Conservation (phyloP, 768 basidiomycete species). For the Cubamyces lactineus region DNA sequence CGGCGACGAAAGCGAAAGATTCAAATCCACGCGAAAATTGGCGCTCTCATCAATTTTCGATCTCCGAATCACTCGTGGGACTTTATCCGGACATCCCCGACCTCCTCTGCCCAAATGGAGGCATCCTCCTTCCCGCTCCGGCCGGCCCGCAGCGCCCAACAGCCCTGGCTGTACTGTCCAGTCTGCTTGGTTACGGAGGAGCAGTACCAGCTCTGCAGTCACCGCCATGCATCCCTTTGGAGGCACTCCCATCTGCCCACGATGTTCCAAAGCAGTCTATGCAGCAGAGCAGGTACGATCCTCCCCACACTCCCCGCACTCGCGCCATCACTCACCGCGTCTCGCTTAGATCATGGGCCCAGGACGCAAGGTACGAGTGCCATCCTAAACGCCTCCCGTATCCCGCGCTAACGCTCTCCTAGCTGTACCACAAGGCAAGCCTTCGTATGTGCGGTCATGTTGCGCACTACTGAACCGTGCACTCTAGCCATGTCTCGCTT, state of each 20-base stretch:
- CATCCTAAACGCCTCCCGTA: constrained; percentile 3
- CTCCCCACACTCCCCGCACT: background rate
- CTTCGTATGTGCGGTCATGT: background rate
- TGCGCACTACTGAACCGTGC: background rate
- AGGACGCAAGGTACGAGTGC: constrained; percentile 74
- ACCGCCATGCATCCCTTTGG: constrained; percentile 69
- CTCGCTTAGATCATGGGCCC: constrained; percentile 75
- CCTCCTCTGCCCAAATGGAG: constrained; percentile 7
- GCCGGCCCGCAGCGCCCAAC: background rate
- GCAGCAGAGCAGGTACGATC: constrained; percentile 79
- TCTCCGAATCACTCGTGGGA: constrained; percentile 41
- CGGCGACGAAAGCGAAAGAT: constrained; percentile 10
- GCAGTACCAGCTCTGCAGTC: background rate
- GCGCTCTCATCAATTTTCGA: constrained; percentile 38
- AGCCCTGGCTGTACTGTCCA: background rate
- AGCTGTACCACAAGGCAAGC: constrained; percentile 82
- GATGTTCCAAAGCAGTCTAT: constrained; percentile 79
- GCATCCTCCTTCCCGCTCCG: constrained; percentile 2
- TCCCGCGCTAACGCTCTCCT: constrained; percentile 18
- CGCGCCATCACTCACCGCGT: constrained; percentile 6
- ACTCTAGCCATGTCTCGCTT: constrained; percentile 75
- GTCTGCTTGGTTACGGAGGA: background rate
- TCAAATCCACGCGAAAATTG: constrained; percentile 23
- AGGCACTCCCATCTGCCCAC: constrained; percentile 71
- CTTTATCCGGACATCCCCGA: constrained; percentile 33